Evolutionary conservation across 805 yeast species (phyloP).

Genomic region (Scheffersomyces spartinae): DNA sequence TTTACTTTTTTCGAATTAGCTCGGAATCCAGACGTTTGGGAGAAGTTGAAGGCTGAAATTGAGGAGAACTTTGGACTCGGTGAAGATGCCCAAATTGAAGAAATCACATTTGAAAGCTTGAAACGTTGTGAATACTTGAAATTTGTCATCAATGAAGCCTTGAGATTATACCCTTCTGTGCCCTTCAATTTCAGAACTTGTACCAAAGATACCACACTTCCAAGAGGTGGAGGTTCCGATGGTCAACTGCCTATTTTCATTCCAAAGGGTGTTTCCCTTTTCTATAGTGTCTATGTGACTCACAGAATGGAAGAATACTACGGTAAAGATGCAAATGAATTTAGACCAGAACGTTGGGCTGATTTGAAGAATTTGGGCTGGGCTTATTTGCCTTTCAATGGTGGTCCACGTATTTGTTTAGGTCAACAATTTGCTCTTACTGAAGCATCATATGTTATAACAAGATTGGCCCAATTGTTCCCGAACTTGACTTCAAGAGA

Average conservation of each 20-base stretch:
- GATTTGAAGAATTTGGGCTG: conserved; percentile 27
- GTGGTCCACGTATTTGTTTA: conserved; percentile 44
- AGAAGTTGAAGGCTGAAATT: conserved; percentile 17
- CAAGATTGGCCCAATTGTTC: conserved; percentile 23
- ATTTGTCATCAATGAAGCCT: conserved; percentile 17
- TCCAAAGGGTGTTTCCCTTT: conserved; percentile 7
- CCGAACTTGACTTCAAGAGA: conserved; percentile 8
- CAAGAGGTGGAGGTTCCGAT: conserved; percentile 20
- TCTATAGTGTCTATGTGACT: conserved; percentile 6
- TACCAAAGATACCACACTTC: conserved; percentile 19
- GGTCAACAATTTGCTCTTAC: conserved; percentile 48
- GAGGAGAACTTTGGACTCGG: conserved; percentile 14
- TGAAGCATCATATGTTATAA: conserved; percentile 34
- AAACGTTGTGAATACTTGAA: conserved; percentile 22
- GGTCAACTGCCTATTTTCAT: conserved; percentile 6
- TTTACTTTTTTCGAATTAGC: conserved; percentile 19
- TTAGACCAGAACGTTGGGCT: conserved; percentile 36
- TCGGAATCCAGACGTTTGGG: conserved; percentile 17
- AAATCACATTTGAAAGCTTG: conserved; percentile 20
- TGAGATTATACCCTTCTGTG: conserved; percentile 23
- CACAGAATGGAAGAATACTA: conserved; percentile 6
- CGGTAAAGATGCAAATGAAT: conserved; percentile 8
- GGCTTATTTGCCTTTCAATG: conserved; percentile 43
- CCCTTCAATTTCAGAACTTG: conserved; percentile 22
- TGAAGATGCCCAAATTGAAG: conserved; percentile 9